Evolutionary conservation across 495 filamentous ascomycete species (phyloP).

Genomic region (Aspergillus mulundensis): DNA sequence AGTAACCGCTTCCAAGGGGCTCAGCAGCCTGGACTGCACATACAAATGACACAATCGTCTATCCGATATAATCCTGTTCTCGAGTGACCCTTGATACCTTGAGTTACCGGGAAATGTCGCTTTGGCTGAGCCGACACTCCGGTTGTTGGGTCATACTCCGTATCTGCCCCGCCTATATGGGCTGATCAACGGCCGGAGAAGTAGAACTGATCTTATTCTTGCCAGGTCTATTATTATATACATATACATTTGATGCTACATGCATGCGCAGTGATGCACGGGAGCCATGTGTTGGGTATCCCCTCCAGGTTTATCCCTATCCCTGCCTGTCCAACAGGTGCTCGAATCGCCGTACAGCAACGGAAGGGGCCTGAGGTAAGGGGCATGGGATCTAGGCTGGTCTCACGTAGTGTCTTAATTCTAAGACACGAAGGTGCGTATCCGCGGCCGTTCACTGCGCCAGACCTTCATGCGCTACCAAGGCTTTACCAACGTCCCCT

Average conservation of each 20-base stretch:
- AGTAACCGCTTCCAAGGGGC: not conserved
- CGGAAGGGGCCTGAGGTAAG: not conserved
- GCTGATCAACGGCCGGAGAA: conserved; percentile 9
- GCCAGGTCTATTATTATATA: not conserved
- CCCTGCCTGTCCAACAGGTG: not conserved
- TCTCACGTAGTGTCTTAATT: not conserved
- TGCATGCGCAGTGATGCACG: not conserved
- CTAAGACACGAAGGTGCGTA: not conserved
- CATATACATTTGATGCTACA: not conserved
- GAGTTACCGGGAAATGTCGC: not conserved
- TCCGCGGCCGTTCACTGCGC: not conserved
- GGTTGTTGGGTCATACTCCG: not conserved
- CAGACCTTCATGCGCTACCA: not conserved
- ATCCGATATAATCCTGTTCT: not conserved
- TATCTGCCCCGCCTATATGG: conserved; percentile 8
- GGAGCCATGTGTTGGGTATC: not conserved
- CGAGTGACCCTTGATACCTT: not conserved
- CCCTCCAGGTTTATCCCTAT: not conserved
- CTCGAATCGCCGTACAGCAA: not conserved
- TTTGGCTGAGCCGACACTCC: not conserved
- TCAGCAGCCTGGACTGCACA: not conserved
- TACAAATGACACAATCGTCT: not conserved
- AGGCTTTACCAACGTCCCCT: not conserved
- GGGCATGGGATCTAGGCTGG: not conserved
- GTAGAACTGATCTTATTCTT: not conserved